These are phyloP conservation scores for Chalciporus piperatus DNA, from an alignment of 768 basidiomycete species.

Conservation along the genomic window DNA sequence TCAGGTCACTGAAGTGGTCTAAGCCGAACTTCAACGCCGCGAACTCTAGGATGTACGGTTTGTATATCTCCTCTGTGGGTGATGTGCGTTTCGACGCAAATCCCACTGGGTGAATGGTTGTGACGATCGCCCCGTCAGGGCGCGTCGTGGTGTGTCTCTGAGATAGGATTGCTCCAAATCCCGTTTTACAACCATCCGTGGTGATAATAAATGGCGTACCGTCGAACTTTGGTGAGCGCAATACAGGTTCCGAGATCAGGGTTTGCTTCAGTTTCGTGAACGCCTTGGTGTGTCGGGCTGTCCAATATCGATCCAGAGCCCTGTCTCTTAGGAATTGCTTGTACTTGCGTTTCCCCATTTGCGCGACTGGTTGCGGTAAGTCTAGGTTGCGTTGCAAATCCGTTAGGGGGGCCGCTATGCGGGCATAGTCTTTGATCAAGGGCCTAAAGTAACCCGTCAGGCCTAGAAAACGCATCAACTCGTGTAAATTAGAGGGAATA, in stretches of 20 bases:
- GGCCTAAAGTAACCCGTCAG: slow-evolving; percentile 8
- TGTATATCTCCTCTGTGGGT: slow-evolving; percentile 28
- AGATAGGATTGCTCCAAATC: slow-evolving; percentile 32
- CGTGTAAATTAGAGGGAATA: neutral
- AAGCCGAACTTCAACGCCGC: slow-evolving; percentile 34
- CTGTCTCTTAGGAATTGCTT: slow-evolving; percentile 19
- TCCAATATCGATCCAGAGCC: slow-evolving; percentile 19
- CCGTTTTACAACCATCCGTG: slow-evolving; percentile 33
- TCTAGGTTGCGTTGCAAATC: slow-evolving; percentile 1
- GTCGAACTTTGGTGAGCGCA: slow-evolving; percentile 31
- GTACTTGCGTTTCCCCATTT: slow-evolving; percentile 11
- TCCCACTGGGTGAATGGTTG: slow-evolving; percentile 11
- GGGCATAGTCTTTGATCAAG: too few relatives aligned
- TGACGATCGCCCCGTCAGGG: slow-evolving; percentile 18
- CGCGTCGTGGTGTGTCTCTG: slow-evolving; percentile 20
- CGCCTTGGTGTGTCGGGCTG: slow-evolving; percentile 15
- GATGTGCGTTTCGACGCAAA: slow-evolving; percentile 35
- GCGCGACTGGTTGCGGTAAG: neutral
- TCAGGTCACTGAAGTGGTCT: slow-evolving; percentile 31
- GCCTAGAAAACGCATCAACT: slow-evolving; percentile 4
- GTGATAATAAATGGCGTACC: slow-evolving; percentile 37
- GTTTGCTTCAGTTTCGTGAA: slow-evolving; percentile 32
- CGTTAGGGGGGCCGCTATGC: neutral
- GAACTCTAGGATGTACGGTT: slow-evolving; percentile 36
- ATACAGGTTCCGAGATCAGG: slow-evolving; percentile 33